phyloP scores from a whole-genome alignment of 371 early-diverging fungal species.

The Mucor piriformis region DNA sequence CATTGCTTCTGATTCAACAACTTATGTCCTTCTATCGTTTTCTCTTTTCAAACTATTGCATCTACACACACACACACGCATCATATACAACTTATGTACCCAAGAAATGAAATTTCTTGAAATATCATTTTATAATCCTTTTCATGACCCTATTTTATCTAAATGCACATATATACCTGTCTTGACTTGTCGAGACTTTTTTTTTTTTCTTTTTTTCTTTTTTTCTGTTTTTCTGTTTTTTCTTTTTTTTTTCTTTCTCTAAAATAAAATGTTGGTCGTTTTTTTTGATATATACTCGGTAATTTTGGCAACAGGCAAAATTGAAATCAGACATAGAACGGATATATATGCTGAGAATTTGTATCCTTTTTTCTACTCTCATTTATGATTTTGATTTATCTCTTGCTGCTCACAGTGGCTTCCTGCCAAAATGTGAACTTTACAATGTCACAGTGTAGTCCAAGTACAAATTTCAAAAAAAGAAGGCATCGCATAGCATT shows the following conservation, averaged over 20 bases:
- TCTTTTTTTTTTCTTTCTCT: background rate
- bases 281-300: constrained; percentile 6
- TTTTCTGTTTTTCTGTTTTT: background rate
- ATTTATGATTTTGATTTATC: background rate
- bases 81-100: background rate
- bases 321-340: background rate
- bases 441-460: background rate
- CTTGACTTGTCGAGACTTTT: background rate
- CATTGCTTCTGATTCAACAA: background rate
- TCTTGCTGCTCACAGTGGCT: background rate
- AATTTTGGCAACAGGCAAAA: constrained; percentile 6
- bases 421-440: background rate
- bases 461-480: background rate
- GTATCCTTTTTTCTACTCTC: background rate
- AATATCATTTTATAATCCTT: background rate
- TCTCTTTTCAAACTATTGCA: background rate
- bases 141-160: background rate
- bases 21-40: background rate
- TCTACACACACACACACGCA: too few relatives aligned
- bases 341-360: background rate
- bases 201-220: background rate
- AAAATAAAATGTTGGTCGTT: background rate
- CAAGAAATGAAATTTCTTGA: background rate
- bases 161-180: background rate
- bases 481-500: constrained; percentile 28